Percentiles rank a stretch among this genome's conserved stretches.
Evolutionary conservation across 345 rosid genomes (phyloP).

Genomic region (Acer negundo): DNA sequence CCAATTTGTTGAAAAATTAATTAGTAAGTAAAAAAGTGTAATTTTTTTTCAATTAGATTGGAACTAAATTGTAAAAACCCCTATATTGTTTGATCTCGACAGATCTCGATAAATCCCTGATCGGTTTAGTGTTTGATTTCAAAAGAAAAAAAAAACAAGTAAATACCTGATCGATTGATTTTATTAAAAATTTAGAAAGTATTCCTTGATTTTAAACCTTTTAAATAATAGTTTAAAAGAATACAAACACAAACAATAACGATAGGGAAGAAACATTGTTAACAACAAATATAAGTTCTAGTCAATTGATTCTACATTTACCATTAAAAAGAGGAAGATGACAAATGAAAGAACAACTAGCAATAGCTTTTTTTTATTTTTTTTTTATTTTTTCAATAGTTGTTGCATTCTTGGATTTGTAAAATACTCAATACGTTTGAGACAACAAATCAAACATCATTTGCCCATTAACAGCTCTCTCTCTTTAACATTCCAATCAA

Average conservation of each 20-base stretch:
- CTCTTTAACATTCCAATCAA: slow-evolving; percentile 10
- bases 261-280: background rate
- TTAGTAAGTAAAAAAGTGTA: too few species aligned
- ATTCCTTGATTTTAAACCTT: background rate
- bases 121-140: too few species aligned
- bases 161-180: too few species aligned
- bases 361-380: background rate
- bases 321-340: background rate
- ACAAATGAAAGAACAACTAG: background rate
- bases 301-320: too few species aligned
- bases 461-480: slow-evolving; percentile 8
- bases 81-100: too few species aligned
- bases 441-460: slow-evolving; percentile 8
- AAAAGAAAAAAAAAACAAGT: too few species aligned
- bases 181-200: too few species aligned
- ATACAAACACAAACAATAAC: background rate
- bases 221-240: background rate
- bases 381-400: background rate
- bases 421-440: background rate
- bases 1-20: too few species aligned
- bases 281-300: too few species aligned
- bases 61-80: too few species aligned
- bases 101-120: too few species aligned
- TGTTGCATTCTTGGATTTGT: background rate
- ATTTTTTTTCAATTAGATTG: too few species aligned